phyloP scores from a whole-genome alignment of 1,139 yeast species.

The Blastobotrys arbuscula region DNA sequence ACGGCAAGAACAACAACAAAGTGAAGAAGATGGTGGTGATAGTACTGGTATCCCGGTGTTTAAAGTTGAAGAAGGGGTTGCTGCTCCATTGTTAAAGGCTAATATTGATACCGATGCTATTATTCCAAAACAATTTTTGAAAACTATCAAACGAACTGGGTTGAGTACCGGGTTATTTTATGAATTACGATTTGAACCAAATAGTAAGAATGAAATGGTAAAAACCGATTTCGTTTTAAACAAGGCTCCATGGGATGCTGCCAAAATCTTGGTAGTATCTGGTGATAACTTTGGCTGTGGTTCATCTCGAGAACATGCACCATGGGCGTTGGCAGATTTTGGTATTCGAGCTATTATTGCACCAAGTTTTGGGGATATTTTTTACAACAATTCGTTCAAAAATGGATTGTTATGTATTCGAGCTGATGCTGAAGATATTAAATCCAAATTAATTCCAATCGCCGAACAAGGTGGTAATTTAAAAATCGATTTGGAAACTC shows the following conservation, averaged over 20 bases:
- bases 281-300: conserved; percentile 99
- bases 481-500: conserved; percentile 80
- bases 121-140: conserved; percentile 95
- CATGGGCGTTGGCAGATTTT: conserved; percentile 97
- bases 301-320: conserved; percentile 98
- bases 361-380: conserved; percentile 96
- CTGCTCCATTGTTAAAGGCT: conserved; percentile 92
- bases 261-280: conserved; percentile 81
- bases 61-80: conserved; percentile 68
- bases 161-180: conserved; percentile 81
- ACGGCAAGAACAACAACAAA: conserved; percentile 27
- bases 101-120: conserved; percentile 98
- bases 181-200: conserved; percentile 75
- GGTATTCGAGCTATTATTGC: conserved; percentile 95
- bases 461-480: conserved; percentile 68
- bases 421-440: conserved; percentile 68
- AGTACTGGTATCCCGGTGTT: conserved; percentile 70
- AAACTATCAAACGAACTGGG: conserved; percentile 96
- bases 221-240: conserved; percentile 86
- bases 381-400: conserved; percentile 93
- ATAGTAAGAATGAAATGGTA: conserved; percentile 50
- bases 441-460: conserved; percentile 65
- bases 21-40: conserved; percentile 35
- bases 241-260: conserved; percentile 69
- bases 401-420: conserved; percentile 92